Base-by-base conservation (phyloP, 2,329 filamentous ascomycete genomes). In the Blastomyces emzantsi region DNA sequence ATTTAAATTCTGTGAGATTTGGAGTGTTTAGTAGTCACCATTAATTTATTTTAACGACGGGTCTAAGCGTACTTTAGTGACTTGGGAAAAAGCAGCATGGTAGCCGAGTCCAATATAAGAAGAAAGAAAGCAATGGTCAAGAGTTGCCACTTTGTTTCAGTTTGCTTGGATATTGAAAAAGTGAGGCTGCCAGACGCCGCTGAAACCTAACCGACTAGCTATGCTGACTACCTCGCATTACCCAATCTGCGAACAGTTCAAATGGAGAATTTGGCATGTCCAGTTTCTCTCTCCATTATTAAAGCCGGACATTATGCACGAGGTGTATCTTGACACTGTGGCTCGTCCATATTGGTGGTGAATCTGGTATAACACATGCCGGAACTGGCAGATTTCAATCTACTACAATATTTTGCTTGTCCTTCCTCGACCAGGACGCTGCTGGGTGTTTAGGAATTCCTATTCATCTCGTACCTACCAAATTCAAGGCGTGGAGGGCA, bases 151-250 rank as follows among this genome's bases (percentile, higher is more conserved):
- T 51, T 36, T 56, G 30, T 15, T 36, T 25, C 28, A 43, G 55
- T 43, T 60, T 60, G 58, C 41, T 60, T 47, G 43, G 43, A 47
- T 33, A 52, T 52, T 52, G 22, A 25, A 49, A 60, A 59, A 60
- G 58, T 60, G 58, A 60, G 58, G 58, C 58, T 58, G 36, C 36
- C 55, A 57, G 55, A 36, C 55, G 33, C 19, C 55, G 55, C 55
- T 39, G 55, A 57, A 57, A 57, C 33, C 19, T 57, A 41, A 25
- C 55, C 30, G 25, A 41, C 33, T 58, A 58, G 55, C 25, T 13
- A 58, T 43, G 33, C 33, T 58, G 55, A 58, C 36, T 28, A 58
- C 36, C 19, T n/a, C n/a, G 54, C 36, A 58, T 43, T 36, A 43
- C 36, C 55, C 55, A 58, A 58, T 58, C 55, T 58, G 55, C 36